Evolutionary conservation across 2,329 filamentous ascomycete genomes (phyloP), one percentile per base, ranked within the genome.

Genomic region (Ceratocystis cubensis): DNA sequence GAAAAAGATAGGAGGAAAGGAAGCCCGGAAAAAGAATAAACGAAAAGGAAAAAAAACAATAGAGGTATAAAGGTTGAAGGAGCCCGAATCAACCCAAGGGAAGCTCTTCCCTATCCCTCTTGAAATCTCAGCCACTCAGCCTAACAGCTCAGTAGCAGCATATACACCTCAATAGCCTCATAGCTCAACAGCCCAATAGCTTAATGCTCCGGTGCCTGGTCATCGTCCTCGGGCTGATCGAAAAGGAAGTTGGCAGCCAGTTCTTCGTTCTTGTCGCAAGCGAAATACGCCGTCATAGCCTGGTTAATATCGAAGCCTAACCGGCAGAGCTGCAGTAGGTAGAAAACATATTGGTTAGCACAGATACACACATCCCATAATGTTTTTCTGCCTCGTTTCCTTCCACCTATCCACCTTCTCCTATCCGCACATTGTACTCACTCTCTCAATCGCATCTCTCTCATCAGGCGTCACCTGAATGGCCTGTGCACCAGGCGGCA

Each of bases 211-310:
- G 77, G 74, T 8, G 76, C 73, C 41, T 80, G 77, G 67, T 88
- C 86, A 45, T 89, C 87, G 61, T 96, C 92, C 69, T 96, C 91
- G 8, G 92, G 92, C 78, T 97, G 91, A 72, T 99, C 94, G 74
- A 99, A 99, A 68, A 99, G 81, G 77, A 96, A 97, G 78, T 99
- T 99, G 70, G 94, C 94, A 0, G 94, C 94, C 64, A 99, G 82
- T 77, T 99, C 94, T 78, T 99, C 94, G 76, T 99, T 97, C 84
- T 97, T 99, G 78, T 99, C 94, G 76, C 94, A 99, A 44, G 94
- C 94, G 75, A 99, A 99, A 79, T 97, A 99, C 30, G 94, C 94
- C 78, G 99, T 93, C 71, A 97, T 96, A 64, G 94, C 94, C 72
- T 91, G 85, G 72, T 97, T 91, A 68, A 92, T 87, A 72, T 93